Evolutionary conservation across 164 flowering plant species (phyloP).

Genomic region (Amborella trichopoda): DNA sequence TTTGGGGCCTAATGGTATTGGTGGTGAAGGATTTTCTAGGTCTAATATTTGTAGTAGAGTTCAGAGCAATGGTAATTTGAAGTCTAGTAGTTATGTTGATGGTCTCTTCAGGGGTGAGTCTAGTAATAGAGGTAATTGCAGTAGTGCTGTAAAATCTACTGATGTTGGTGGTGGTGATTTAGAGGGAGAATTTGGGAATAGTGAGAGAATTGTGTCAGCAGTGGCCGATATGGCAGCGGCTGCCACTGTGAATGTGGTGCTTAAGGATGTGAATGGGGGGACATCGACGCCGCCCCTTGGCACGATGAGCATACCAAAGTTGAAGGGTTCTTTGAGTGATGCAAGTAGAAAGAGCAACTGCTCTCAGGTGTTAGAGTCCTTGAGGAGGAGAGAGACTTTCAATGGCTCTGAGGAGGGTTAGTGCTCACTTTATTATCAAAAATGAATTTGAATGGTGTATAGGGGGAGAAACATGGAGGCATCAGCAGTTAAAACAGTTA

Average conservation of each 20-base stretch:
- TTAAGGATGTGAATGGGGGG: slow-evolving; percentile 51
- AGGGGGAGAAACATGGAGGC: too few species aligned
- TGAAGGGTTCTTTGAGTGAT: slow-evolving; percentile 31
- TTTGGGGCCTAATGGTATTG: too few species aligned
- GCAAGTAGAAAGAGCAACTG: slow-evolving; percentile 16
- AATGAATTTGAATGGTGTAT: too few species aligned
- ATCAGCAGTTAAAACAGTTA: too few species aligned
- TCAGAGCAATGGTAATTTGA: too few species aligned
- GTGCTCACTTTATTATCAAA: too few species aligned
- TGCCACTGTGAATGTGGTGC: slow-evolving; percentile 56
- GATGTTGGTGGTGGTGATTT: slow-evolving; percentile 1
- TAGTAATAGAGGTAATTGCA: background rate
- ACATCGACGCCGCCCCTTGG: slow-evolving; percentile 35
- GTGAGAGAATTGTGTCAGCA: slow-evolving; percentile 45
- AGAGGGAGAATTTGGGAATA: slow-evolving; percentile 19
- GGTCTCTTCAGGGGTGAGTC: too few species aligned
- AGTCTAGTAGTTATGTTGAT: too few species aligned
- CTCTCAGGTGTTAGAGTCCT: slow-evolving; percentile 48
- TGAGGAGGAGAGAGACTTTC: slow-evolving; percentile 64
- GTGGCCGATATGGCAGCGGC: slow-evolving; percentile 67
- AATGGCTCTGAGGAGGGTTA: slow-evolving; percentile 50
- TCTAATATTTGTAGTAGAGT: too few species aligned
- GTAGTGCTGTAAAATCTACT: background rate
- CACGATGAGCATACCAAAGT: slow-evolving; percentile 53
- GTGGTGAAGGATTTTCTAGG: too few species aligned